These are phyloP conservation scores for Globisporangium solare DNA, from an alignment of 352 stramenopile species.

Conservation along the genomic window DNA sequence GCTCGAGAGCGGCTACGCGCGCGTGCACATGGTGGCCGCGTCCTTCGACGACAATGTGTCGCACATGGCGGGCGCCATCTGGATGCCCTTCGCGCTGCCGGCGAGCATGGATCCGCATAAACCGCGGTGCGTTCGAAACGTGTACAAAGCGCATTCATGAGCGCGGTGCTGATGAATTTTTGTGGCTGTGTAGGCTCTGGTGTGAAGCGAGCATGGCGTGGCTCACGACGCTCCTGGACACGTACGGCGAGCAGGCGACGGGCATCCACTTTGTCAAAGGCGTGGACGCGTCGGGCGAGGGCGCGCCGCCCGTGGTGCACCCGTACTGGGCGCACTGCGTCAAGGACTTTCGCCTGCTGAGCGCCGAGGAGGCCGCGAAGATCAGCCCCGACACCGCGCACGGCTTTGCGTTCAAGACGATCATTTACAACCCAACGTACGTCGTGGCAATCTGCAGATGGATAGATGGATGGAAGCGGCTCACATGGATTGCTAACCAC, in stretches of 20 bases:
- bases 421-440: constrained; percentile 63
- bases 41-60: constrained; percentile 58
- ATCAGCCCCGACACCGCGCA: constrained; percentile 39
- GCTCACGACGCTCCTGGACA: constrained; percentile 33
- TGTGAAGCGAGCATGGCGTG: constrained; percentile 61
- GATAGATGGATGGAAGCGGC: background rate
- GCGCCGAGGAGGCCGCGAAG: constrained; percentile 25
- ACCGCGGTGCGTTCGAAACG: constrained; percentile 30
- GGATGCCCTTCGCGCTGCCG: constrained; percentile 65
- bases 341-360: constrained; percentile 47
- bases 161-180: background rate
- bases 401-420: constrained; percentile 47
- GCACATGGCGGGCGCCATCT: constrained; percentile 64
- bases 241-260: constrained; percentile 33
- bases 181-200: constrained; percentile 34
- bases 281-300: constrained; percentile 36
- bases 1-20: constrained; percentile 39
- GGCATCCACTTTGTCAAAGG: constrained; percentile 54
- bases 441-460: background rate
- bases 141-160: background rate
- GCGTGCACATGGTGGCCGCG: constrained; percentile 44
- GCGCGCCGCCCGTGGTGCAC: constrained; percentile 27
- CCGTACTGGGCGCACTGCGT: constrained; percentile 72
- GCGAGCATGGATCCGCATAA: constrained; percentile 26
- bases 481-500: constrained; percentile 1